Conservation (phyloP, 495 filamentous ascomycete species). For the Aspergillus haitiensis region DNA sequence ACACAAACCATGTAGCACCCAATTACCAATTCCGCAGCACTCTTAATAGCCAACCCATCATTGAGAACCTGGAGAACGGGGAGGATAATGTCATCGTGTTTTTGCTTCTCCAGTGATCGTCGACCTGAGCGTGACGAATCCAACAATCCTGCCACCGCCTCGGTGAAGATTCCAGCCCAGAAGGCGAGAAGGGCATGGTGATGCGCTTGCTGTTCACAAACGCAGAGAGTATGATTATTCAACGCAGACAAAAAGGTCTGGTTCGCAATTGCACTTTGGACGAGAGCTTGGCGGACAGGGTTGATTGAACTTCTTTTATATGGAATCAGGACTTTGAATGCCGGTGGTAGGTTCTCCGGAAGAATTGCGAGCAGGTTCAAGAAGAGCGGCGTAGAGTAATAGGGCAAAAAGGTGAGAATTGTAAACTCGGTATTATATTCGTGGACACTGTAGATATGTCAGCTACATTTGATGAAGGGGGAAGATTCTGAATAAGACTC, state of each 20-base stretch:
- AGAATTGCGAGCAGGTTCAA: constrained; percentile 79
- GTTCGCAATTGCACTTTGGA: constrained; percentile 75
- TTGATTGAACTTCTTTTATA: constrained; percentile 73
- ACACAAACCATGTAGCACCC: constrained; percentile 88
- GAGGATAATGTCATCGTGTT: constrained; percentile 75
- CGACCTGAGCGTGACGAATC: constrained; percentile 72
- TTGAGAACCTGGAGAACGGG: constrained; percentile 73
- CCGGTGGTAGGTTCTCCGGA: constrained; percentile 64
- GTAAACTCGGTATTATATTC: constrained; percentile 80
- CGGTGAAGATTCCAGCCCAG: constrained; percentile 81
- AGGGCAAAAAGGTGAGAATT: constrained; percentile 88
- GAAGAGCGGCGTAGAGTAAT: constrained; percentile 80
- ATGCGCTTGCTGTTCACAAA: constrained; percentile 64
- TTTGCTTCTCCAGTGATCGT: constrained; percentile 62
- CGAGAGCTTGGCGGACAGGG: constrained; percentile 75
- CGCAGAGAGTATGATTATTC: constrained; percentile 70
- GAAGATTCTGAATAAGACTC: constrained; percentile 5
- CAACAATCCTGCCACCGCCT: constrained; percentile 77
- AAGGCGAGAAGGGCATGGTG: constrained; percentile 78
- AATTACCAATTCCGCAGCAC: constrained; percentile 71
- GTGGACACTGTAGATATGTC: constrained; percentile 65
- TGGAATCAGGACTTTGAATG: constrained; percentile 81
- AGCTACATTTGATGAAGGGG: constrained; percentile 24
- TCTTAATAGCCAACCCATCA: constrained; percentile 69
- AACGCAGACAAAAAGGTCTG: constrained; percentile 66